Evolutionary conservation across 768 basidiomycete genomes (phyloP).

Genomic region (Mycena capillaripes): DNA sequence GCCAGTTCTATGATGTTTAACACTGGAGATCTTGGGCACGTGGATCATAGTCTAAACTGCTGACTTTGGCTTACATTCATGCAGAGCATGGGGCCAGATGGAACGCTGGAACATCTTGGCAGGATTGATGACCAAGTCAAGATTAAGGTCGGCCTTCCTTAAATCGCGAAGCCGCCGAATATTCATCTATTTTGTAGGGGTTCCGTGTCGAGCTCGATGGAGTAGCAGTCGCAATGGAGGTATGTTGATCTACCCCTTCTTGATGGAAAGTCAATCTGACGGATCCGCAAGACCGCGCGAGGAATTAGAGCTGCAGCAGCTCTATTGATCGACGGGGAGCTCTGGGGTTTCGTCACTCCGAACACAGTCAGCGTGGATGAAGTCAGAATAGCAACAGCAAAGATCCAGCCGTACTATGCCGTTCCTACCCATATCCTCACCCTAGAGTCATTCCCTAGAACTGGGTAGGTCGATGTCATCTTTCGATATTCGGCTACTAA

Average conservation of each 20-base stretch:
- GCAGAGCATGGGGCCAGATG: slow-evolving; percentile 64
- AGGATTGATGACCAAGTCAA: slow-evolving; percentile 76
- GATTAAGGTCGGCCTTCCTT: slow-evolving; percentile 59
- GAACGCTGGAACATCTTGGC: slow-evolving; percentile 69
- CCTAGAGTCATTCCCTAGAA: slow-evolving; percentile 65
- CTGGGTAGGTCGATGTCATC: slow-evolving; percentile 54
- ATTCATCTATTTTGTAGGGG: slow-evolving; percentile 50
- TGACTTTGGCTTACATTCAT: neutral
- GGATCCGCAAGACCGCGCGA: slow-evolving; percentile 50
- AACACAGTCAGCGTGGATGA: slow-evolving; percentile 48
- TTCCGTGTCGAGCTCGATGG: slow-evolving; percentile 78
- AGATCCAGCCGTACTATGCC: slow-evolving; percentile 72
- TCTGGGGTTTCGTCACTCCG: slow-evolving; percentile 71
- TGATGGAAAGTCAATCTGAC: neutral
- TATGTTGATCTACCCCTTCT: slow-evolving; percentile 35
- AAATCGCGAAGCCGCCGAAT: neutral
- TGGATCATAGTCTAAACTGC: neutral
- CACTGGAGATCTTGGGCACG: slow-evolving; percentile 68
- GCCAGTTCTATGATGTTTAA: slow-evolving; percentile 68
- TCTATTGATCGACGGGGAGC: slow-evolving; percentile 62
- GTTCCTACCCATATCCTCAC: slow-evolving; percentile 62
- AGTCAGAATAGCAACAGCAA: slow-evolving; percentile 60
- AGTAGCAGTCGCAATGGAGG: slow-evolving; percentile 72
- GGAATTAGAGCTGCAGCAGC: slow-evolving; percentile 63
- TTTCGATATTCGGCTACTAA: neutral